Evolutionary conservation across 768 basidiomycete species (phyloP).

Genomic region (Nevesoporus exiguus): DNA sequence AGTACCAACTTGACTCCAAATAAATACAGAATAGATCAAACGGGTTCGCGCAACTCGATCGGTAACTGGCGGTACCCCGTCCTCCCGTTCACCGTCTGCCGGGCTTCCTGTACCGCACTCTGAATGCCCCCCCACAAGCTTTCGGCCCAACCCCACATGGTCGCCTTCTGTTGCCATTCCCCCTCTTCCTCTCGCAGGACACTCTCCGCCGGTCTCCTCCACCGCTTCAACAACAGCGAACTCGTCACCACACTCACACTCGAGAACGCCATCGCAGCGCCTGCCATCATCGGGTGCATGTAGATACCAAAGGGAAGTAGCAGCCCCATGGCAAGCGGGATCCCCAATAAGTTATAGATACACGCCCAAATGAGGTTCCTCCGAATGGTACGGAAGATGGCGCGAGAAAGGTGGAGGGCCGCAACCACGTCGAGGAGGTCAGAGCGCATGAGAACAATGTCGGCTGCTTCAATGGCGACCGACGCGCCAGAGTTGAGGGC

Average conservation of each 20-base stretch:
- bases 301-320: slow-evolving; percentile 90
- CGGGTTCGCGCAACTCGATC: slow-evolving; percentile 54
- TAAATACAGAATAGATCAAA: slow-evolving; percentile 9
- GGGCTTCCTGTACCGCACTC: slow-evolving; percentile 44
- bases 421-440: slow-evolving; percentile 98
- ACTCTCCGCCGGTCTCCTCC: slow-evolving; percentile 68
- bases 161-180: slow-evolving; percentile 31
- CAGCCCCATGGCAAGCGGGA: slow-evolving; percentile 97
- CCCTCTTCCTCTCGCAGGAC: slow-evolving; percentile 62
- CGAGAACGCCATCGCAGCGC: slow-evolving; percentile 98
- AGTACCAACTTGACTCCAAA: not conserved
- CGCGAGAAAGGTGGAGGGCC: slow-evolving; percentile 83
- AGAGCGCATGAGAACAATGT: slow-evolving; percentile 96
- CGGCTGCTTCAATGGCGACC: slow-evolving; percentile 96
- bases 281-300: slow-evolving; percentile 97
- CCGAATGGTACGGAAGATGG: slow-evolving; percentile 86
- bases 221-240: slow-evolving; percentile 81
- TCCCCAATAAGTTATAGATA: slow-evolving; percentile 88
- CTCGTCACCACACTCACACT: slow-evolving; percentile 94
- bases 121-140: slow-evolving; percentile 37
- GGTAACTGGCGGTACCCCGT: slow-evolving; percentile 70
- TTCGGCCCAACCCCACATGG: slow-evolving; percentile 4
- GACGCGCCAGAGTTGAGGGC: slow-evolving; percentile 95
- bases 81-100: slow-evolving; percentile 43
- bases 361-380: slow-evolving; percentile 97